Evolutionary conservation across 2,329 filamentous ascomycete species (phyloP).

Genomic region (Trichophyton schoenleinii): DNA sequence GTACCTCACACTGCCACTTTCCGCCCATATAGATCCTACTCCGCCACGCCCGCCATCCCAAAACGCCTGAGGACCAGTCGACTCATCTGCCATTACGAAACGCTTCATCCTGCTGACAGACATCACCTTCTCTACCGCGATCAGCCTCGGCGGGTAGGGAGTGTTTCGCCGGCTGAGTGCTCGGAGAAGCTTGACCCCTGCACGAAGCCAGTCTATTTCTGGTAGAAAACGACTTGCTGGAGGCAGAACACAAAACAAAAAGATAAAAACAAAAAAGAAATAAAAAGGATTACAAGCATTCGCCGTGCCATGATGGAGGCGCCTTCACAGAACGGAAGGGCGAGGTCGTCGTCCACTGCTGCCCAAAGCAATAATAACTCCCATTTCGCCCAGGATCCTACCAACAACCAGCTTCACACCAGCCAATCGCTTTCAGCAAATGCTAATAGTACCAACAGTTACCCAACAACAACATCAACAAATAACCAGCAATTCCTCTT

Average conservation of each 20-base stretch:
- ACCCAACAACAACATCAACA: background rate
- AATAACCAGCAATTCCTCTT: slow-evolving; percentile 27
- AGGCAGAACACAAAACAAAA: background rate
- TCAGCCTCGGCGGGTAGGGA: slow-evolving; percentile 1
- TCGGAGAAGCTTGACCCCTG: background rate
- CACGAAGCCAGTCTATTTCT: background rate
- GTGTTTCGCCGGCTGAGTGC: background rate
- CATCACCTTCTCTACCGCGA: background rate
- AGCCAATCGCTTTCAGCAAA: background rate
- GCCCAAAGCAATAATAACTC: slow-evolving; percentile 3
- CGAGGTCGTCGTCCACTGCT: slow-evolving; percentile 1
- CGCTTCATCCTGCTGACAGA: background rate
- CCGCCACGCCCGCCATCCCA: background rate
- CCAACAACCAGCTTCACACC: background rate
- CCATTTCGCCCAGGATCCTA: background rate
- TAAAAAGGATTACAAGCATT: background rate
- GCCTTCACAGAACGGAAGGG: background rate
- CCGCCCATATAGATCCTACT: background rate
- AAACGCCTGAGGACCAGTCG: background rate
- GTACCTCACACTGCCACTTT: background rate
- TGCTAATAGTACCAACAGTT: background rate
- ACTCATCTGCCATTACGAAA: background rate
- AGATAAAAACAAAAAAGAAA: too few species aligned
- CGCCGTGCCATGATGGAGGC: background rate
- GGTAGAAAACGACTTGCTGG: background rate